Evolutionary conservation across 2,329 filamentous ascomycete species (phyloP).

Genomic region (Dichotomopilus funicola): DNA sequence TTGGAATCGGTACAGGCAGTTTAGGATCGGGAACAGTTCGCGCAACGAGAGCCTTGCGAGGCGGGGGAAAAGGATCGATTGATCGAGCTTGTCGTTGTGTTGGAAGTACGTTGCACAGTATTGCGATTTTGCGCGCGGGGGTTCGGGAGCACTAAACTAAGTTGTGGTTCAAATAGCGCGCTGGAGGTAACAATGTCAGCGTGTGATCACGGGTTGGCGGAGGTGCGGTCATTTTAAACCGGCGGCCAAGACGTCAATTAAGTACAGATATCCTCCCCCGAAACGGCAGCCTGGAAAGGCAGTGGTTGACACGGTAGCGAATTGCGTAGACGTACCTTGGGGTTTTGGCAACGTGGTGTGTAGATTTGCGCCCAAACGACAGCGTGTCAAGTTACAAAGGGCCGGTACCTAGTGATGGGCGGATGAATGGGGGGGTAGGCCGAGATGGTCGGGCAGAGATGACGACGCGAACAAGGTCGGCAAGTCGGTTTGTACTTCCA

Average conservation of each 20-base stretch:
- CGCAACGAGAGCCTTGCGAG: background rate
- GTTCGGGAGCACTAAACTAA: background rate
- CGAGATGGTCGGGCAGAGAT: constrained; percentile 11
- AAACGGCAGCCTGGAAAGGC: background rate
- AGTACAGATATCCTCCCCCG: background rate
- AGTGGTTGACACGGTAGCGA: constrained; percentile 11
- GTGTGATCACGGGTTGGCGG: constrained; percentile 2
- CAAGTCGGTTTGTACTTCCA: too few species aligned
- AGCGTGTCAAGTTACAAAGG: constrained; percentile 7
- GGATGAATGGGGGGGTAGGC: background rate
- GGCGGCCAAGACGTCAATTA: background rate
- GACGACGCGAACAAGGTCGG: constrained; percentile 13
- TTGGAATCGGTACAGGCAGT: background rate
- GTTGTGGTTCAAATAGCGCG: background rate
- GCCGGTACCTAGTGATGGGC: background rate
- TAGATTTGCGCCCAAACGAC: constrained; percentile 10
- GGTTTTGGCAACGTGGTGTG: constrained; percentile 17
- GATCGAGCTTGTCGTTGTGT: too few species aligned
- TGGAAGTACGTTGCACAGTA: too few species aligned
- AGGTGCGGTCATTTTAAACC: constrained; percentile 7
- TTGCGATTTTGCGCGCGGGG: background rate
- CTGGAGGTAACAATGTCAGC: constrained; percentile 2
- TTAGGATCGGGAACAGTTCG: background rate
- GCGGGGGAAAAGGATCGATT: too few species aligned
- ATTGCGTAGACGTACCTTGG: constrained; percentile 10